These are phyloP conservation scores for Podospora bellae-mahoneyi DNA, from an alignment of 495 filamentous ascomycete species.

Conservation along the genomic window DNA sequence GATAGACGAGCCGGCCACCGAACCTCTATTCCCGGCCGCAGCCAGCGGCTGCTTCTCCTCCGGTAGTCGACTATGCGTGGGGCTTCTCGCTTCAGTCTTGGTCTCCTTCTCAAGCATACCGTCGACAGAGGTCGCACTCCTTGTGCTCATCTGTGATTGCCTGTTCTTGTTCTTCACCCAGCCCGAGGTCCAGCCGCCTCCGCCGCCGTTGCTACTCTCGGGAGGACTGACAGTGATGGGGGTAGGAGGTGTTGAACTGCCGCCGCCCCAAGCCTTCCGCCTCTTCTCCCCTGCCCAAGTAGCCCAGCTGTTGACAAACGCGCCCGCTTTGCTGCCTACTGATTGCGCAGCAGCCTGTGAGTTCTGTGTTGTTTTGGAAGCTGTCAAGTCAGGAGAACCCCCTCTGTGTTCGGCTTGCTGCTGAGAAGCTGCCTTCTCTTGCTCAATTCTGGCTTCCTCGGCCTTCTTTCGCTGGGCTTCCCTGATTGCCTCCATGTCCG, in stretches of 20 bases:
- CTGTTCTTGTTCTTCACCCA: constrained; percentile 37
- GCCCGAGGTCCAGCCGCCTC: constrained; percentile 40
- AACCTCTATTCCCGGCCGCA: constrained; percentile 1
- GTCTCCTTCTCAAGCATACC: constrained; percentile 25
- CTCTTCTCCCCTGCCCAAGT: constrained; percentile 89
- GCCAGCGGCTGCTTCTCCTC: neutral
- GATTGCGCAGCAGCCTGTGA: constrained; percentile 32
- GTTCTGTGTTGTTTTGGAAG: constrained; percentile 52
- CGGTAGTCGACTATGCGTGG: constrained; percentile 1
- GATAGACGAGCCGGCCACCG: neutral
- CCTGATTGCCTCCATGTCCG: constrained; percentile 80
- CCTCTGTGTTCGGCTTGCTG: constrained; percentile 11
- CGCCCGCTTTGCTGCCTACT: constrained; percentile 70
- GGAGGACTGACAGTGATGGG: neutral
- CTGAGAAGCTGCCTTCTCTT: constrained; percentile 21
- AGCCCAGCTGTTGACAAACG: constrained; percentile 94
- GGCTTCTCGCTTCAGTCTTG: neutral
- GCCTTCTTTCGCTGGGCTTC: constrained; percentile 73
- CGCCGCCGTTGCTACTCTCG: neutral
- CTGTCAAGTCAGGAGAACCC: constrained; percentile 51
- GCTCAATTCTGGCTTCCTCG: constrained; percentile 50
- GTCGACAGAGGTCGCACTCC: constrained; percentile 18
- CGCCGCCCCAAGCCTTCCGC: constrained; percentile 51
- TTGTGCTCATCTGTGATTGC: constrained; percentile 30
- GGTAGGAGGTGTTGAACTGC: constrained; percentile 7